Conservation (phyloP, 257 asterid species). For the Solanum gracilifrons region DNA sequence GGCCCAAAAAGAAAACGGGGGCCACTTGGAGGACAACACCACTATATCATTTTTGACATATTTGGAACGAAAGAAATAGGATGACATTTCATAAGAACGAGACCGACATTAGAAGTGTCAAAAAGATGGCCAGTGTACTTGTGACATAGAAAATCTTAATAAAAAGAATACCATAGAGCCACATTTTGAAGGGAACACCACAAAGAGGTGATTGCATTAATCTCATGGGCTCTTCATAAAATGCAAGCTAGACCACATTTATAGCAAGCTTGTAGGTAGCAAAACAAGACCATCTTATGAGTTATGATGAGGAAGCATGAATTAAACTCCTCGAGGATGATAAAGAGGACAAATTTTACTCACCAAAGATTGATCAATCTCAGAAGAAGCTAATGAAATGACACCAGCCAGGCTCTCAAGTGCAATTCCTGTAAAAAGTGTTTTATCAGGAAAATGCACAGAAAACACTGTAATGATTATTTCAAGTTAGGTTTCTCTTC, state of each 20-base stretch:
- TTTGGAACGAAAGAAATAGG: neutral
- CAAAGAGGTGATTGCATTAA: neutral
- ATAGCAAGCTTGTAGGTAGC: neutral
- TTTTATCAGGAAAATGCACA: neutral
- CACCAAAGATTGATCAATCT: constrained; percentile 72
- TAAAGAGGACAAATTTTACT: constrained; percentile 11
- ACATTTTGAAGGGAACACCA: neutral
- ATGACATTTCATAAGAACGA: neutral
- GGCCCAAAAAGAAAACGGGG: neutral
- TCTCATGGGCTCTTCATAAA: neutral
- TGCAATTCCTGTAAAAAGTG: constrained; percentile 58
- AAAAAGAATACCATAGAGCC: neutral
- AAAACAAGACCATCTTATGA: neutral
- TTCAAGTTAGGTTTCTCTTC: neutral
- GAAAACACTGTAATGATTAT: neutral
- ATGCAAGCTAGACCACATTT: neutral
- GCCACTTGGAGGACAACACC: neutral
- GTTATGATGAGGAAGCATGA: neutral
- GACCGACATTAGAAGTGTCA: neutral
- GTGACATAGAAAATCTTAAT: neutral
- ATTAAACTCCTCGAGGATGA: neutral
- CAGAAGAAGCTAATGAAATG: constrained; percentile 65
- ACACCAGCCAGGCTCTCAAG: constrained; percentile 84
- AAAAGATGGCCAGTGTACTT: neutral
- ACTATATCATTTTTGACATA: neutral